Base-by-base conservation (phyloP, 441 rosid genomes). In the Jatropha multifida region DNA sequence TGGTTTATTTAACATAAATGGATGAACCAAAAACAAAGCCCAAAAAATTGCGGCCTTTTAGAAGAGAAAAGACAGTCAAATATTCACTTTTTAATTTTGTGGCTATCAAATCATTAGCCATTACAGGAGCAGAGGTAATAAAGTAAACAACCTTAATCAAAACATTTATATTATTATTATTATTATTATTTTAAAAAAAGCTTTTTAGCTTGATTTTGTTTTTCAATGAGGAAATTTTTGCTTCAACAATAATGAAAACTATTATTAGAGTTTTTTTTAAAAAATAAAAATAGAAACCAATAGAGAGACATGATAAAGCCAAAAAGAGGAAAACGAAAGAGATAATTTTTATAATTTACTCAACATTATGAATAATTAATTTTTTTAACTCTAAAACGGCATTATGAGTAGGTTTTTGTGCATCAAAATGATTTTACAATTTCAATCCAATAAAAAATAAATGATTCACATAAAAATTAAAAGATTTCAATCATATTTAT, bases 71-170 rank as follows among this genome's bases (percentile, higher is more conserved):
- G 46, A 38, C 68, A 48, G 18, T 15, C 20, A 41, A 49, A 65
- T 54, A 32, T 65, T 65, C 41, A 41, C 27, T 65, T n/a, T 40
- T 54, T 18, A 15, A 40, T 65, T 12, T 17, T 40, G 9, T 38
- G 67, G 67, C 48, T 37, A 38, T 41, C 14, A 40, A 65, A 65
- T 65, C 68, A 65, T 65, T 65, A 41, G 27, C 27, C 68, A 32
- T 41, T 65, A 8, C 51, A 65, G 17, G 11, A 8, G 58, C 3
- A 17, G 11, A 8, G 58, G 18, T 54, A 48, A 3, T 48, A 17
- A 54, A 54, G 58, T 52, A 52, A 48, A 14, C 14, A 48, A 48
- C 15, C 11, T 48, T 10, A 48, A 48, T 48, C 10, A 48, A 48
- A 48, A 9, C 9, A 48, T 10, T 8, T 48, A 48, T 11, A 56